These are phyloP conservation scores for Solanum sejunctum DNA, from an alignment of 257 asterid genomes.

Conservation along the genomic window DNA sequence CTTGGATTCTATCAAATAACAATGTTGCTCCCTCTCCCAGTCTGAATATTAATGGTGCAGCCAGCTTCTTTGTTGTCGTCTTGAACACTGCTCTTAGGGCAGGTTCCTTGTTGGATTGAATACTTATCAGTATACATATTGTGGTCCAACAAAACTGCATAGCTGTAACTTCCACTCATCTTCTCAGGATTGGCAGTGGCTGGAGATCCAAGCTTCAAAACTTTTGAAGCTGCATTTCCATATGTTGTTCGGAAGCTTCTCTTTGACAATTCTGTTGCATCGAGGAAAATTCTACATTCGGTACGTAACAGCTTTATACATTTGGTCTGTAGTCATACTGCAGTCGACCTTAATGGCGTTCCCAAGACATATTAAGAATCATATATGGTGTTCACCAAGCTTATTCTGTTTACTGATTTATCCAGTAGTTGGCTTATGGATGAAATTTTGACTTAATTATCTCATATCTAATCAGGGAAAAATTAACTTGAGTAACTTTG, in stretches of 20 bases:
- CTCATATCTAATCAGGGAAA: background rate
- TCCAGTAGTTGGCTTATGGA: background rate
- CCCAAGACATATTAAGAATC: background rate
- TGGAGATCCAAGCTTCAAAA: slow-evolving; percentile 80
- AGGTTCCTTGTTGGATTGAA: background rate
- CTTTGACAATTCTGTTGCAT: slow-evolving; percentile 63
- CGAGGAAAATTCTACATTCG: slow-evolving; percentile 70
- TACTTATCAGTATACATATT: background rate
- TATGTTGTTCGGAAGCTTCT: slow-evolving; percentile 93
- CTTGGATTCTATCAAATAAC: background rate
- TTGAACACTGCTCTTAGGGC: background rate
- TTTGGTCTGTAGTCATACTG: background rate
- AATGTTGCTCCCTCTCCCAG: background rate
- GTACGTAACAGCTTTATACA: slow-evolving; percentile 18
- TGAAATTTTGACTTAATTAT: background rate
- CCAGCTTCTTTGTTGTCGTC: background rate
- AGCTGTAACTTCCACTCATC: background rate
- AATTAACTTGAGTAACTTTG: background rate
- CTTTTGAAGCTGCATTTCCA: slow-evolving; percentile 95
- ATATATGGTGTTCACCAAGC: background rate
- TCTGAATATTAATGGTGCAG: background rate
- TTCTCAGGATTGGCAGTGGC: slow-evolving; percentile 82
- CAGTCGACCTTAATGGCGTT: background rate
- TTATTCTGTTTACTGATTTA: background rate
- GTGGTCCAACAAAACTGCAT: background rate